Conservation (phyloP, 164 flowering plant genomes). For the Kalanchoe fedtschenkoi region DNA sequence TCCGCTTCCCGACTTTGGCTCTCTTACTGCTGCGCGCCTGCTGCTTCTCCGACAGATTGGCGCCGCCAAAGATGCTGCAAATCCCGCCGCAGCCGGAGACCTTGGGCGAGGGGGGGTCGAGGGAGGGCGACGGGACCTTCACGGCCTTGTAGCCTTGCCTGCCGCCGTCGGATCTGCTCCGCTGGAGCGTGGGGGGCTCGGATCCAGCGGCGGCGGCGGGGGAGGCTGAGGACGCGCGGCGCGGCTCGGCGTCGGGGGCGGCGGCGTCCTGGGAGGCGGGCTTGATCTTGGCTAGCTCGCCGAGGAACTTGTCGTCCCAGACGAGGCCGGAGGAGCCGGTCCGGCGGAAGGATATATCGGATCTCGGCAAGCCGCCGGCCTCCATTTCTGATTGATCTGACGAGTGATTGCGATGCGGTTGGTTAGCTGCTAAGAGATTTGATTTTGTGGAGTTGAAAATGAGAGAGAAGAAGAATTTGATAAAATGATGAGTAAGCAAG, state of each 20-base stretch:
- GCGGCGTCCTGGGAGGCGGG: slow-evolving; percentile 5
- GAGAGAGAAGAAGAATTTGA: too few species aligned
- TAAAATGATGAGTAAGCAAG: too few species aligned
- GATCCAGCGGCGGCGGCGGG: neutral
- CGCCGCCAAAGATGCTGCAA: neutral
- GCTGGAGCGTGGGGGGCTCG: neutral
- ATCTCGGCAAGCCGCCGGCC: slow-evolving; percentile 58
- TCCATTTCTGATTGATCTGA: neutral
- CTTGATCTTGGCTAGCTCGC: slow-evolving; percentile 24
- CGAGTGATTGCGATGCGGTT: neutral
- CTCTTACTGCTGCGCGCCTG: neutral
- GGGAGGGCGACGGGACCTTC: slow-evolving; percentile 1
- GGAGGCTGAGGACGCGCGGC: neutral
- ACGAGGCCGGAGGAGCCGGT: slow-evolving; percentile 80
- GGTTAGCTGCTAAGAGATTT: too few species aligned
- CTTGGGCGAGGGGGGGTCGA: slow-evolving; percentile 4
- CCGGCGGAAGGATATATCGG: slow-evolving; percentile 61
- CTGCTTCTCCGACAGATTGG: neutral
- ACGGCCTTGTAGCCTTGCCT: neutral
- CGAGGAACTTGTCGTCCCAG: slow-evolving; percentile 66
- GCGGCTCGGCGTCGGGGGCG: neutral
- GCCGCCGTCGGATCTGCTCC: neutral
- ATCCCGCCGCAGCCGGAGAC: slow-evolving; percentile 6
- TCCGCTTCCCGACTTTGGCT: neutral
- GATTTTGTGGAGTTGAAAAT: neutral